phyloP scores from a whole-genome alignment of 2,329 filamentous ascomycete genomes.

The Pezicula neosporulosa region DNA sequence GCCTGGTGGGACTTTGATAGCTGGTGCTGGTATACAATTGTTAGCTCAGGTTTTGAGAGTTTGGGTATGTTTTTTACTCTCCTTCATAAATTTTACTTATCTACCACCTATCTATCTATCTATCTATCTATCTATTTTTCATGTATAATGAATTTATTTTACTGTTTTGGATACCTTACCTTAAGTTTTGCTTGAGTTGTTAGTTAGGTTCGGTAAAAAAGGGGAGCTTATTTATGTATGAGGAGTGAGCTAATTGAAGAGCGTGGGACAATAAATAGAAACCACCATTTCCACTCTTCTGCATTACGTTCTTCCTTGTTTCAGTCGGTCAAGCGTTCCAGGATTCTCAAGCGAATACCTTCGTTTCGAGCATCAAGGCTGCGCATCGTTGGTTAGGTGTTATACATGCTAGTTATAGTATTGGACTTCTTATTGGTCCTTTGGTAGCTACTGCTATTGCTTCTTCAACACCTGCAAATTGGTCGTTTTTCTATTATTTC shows the following conservation, averaged over 20 bases:
- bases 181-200: too few relatives aligned
- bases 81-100: too few relatives aligned
- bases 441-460: constrained; percentile 52
- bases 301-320: constrained; percentile 53
- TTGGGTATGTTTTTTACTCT: constrained; percentile 32
- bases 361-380: constrained; percentile 46
- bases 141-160: too few relatives aligned
- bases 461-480: constrained; percentile 33
- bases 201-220: too few relatives aligned
- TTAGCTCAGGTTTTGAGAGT: constrained; percentile 49
- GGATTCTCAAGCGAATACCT: constrained; percentile 61
- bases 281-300: constrained; percentile 54
- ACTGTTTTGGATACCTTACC: too few relatives aligned
- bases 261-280: constrained; percentile 18
- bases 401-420: constrained; percentile 57
- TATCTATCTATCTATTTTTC: neutral
- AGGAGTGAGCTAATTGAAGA: neutral
- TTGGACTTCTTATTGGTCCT: constrained; percentile 52
- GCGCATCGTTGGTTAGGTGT: constrained; percentile 59
- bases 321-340: constrained; percentile 60
- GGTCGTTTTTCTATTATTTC: constrained; percentile 55
- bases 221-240: too few relatives aligned
- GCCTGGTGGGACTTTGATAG: constrained; percentile 51
- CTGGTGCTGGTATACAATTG: constrained; percentile 54
- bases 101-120: too few relatives aligned